These are phyloP conservation scores for Corylus americana DNA, from an alignment of 306 rosid species.

Conservation along the genomic window DNA sequence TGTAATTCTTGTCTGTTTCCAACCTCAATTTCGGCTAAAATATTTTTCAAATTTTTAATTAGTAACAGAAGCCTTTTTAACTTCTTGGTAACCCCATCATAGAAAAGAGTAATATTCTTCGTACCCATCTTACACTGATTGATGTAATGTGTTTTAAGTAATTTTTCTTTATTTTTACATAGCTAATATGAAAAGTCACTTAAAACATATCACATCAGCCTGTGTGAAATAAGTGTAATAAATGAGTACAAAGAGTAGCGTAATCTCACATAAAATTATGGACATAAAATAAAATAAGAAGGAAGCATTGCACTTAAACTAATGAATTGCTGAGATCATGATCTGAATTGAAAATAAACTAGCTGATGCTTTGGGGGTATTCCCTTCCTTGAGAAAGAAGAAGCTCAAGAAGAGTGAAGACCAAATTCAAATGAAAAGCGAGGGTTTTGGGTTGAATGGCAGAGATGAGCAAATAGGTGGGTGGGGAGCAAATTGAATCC, in stretches of 20 bases:
- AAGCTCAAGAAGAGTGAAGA: too few species aligned
- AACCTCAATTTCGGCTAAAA: conserved; percentile 23
- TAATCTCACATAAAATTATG: conserved; percentile 33
- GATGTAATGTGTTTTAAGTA: too few species aligned
- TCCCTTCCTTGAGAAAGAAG: too few species aligned
- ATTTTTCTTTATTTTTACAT: too few species aligned
- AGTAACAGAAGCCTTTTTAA: not conserved
- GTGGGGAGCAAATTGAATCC: not conserved
- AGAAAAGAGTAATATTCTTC: too few species aligned
- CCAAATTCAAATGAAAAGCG: too few species aligned
- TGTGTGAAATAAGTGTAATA: too few species aligned
- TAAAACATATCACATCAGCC: too few species aligned
- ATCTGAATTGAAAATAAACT: too few species aligned
- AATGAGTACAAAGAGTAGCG: not conserved
- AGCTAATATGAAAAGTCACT: too few species aligned
- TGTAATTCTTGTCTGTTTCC: conserved; percentile 12
- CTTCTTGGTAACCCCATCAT: not conserved
- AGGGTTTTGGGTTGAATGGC: not conserved
- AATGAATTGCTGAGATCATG: not conserved
- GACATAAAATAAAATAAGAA: not conserved
- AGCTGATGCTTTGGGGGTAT: too few species aligned
- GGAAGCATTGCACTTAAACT: not conserved
- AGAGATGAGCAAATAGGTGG: not conserved
- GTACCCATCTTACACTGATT: too few species aligned
- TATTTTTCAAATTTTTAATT: not conserved